A percentile compares a stretch with the other conserved stretches of the same genome.
phyloP scores from a whole-genome alignment of 371 early-diverging fungal species.

The Syncephalastrum contaminatum region DNA sequence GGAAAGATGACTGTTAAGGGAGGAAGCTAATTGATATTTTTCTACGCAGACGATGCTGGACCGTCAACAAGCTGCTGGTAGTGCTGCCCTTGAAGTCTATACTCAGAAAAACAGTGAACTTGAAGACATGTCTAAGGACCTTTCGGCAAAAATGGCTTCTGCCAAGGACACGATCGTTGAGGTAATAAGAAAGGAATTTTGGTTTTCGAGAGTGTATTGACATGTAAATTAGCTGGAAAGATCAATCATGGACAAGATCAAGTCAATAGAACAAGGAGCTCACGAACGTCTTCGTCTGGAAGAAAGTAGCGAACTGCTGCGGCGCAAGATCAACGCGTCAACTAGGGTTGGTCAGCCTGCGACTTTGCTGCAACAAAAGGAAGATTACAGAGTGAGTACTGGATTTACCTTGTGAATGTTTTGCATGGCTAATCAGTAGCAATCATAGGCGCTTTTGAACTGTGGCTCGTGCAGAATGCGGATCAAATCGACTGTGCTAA shows the following conservation, averaged over 20 bases:
- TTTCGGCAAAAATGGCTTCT: slow-evolving; percentile 36
- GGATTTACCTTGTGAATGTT: not conserved
- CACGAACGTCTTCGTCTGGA: slow-evolving; percentile 48
- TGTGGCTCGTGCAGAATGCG: slow-evolving; percentile 85
- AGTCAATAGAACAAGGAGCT: slow-evolving; percentile 55
- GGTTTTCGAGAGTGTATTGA: not conserved
- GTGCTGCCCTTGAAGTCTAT: slow-evolving; percentile 47
- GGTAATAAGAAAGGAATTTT: slow-evolving; percentile 31
- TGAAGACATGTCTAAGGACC: slow-evolving; percentile 34
- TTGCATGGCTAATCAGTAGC: slow-evolving; percentile 7
- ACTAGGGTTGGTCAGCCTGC: slow-evolving; percentile 52
- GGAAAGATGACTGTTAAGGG: not conserved
- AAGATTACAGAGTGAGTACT: slow-evolving; percentile 38
- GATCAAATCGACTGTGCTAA: slow-evolving; percentile 83
- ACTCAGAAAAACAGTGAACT: slow-evolving; percentile 44
- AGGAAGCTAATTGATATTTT: not conserved
- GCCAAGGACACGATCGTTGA: slow-evolving; percentile 38
- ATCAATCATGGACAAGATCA: slow-evolving; percentile 56
- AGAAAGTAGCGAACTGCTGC: slow-evolving; percentile 58
- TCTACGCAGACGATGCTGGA: slow-evolving; percentile 32
- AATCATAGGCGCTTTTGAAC: slow-evolving; percentile 72
- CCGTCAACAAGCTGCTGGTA: slow-evolving; percentile 46
- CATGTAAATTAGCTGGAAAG: slow-evolving; percentile 37
- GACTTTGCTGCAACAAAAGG: slow-evolving; percentile 46
- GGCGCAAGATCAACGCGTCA: slow-evolving; percentile 54